Percentiles rank a stretch among this genome's conserved stretches.
phyloP scores from a whole-genome alignment of 768 basidiomycete species.

The Naganishia vaughanmartiniae region DNA sequence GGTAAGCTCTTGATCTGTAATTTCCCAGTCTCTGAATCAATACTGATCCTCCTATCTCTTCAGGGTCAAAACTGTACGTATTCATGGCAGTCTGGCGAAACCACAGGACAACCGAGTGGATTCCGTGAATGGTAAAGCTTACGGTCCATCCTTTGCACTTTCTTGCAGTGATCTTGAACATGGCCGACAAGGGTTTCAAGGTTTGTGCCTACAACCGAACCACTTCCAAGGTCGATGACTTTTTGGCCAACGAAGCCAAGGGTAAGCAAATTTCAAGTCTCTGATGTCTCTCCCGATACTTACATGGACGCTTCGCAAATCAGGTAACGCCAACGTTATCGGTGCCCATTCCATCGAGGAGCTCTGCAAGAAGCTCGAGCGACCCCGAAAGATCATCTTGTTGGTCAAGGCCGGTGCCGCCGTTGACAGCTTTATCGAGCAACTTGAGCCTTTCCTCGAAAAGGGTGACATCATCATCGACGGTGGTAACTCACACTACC shows the following conservation, averaged over 20 bases:
- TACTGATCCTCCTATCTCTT: not conserved
- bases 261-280: constrained; percentile 58
- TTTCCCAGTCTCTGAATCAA: not conserved
- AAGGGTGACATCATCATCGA: constrained; percentile 98
- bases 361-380: constrained; percentile 86
- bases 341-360: constrained; percentile 93
- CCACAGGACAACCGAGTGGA: not conserved
- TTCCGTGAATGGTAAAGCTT: constrained; percentile 1
- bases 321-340: constrained; percentile 83
- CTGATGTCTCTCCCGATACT: too few species aligned
- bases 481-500: constrained; percentile 98
- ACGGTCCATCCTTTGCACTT: constrained; percentile 33
- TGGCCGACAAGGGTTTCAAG: constrained; percentile 99
- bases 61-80: constrained; percentile 25
- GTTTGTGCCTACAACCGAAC: constrained; percentile 98
- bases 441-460: constrained; percentile 85
- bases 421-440: constrained; percentile 89
- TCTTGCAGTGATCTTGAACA: constrained; percentile 75
- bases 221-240: constrained; percentile 88
- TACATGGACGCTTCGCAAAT: not conserved
- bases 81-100: not conserved
- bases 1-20: constrained; percentile 58
- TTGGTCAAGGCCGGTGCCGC: constrained; percentile 97
- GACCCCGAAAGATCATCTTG: constrained; percentile 92
- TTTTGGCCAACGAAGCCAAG: constrained; percentile 96